Conservation (phyloP, 2,329 filamentous ascomycete genomes). For the Coniochaeta sp. region DNA sequence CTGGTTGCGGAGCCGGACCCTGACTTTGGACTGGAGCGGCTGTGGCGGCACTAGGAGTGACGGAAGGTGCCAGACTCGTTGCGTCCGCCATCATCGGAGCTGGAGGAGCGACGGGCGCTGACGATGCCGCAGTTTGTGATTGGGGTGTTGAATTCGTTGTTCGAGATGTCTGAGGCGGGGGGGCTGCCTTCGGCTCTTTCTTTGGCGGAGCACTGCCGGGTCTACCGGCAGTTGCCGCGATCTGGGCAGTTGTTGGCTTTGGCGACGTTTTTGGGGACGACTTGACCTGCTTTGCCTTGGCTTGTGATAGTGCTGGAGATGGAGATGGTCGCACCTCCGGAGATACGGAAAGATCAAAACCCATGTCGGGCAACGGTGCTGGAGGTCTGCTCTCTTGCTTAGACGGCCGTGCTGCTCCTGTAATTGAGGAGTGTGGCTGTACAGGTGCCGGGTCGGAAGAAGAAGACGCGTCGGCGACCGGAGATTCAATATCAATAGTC, state of each 20-base stretch:
- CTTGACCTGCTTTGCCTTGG: conserved; percentile 7
- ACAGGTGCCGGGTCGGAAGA: not conserved
- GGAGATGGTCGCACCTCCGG: conserved; percentile 8
- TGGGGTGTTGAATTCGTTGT: conserved; percentile 3
- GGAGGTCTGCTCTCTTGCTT: conserved; percentile 33
- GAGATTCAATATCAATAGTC: conserved; percentile 8
- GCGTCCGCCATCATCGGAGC: conserved; percentile 14
- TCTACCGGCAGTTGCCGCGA: conserved; percentile 6
- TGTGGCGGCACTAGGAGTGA: not conserved
- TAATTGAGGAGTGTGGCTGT: not conserved
- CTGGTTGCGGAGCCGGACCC: conserved; percentile 19
- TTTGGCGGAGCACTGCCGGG: conserved; percentile 13
- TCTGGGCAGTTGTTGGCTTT: conserved; percentile 12
- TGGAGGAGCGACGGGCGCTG: conserved; percentile 12
- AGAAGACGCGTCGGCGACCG: conserved; percentile 6
- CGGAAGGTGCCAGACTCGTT: conserved; percentile 4
- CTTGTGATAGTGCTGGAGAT: conserved; percentile 9
- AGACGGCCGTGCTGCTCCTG: conserved; percentile 9
- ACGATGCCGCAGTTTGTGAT: conserved; percentile 10
- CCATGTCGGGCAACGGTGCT: conserved; percentile 51
- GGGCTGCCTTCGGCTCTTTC: conserved; percentile 12
- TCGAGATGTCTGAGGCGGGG: conserved; percentile 8
- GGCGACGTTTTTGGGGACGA: conserved; percentile 11
- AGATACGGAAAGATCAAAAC: conserved; percentile 28
- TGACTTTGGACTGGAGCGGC: not conserved